These are phyloP conservation scores for Aspergillus ostianus DNA, from an alignment of 495 filamentous ascomycete species.

Conservation along the genomic window DNA sequence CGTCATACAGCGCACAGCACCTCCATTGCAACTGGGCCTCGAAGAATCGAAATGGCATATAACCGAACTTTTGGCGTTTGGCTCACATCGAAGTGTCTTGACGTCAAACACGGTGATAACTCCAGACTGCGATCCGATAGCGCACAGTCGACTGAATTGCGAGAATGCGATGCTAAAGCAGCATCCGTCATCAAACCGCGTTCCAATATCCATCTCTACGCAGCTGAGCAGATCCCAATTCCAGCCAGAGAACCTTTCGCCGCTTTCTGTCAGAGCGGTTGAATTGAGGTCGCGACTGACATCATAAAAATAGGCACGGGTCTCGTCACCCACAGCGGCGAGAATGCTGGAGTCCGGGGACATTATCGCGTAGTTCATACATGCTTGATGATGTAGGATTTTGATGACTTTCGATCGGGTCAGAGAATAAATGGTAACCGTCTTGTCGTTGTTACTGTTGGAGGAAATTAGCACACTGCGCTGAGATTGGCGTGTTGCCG, in stretches of 20 bases:
- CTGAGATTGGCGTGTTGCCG: not conserved
- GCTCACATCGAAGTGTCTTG: constrained; percentile 40
- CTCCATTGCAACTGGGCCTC: constrained; percentile 56
- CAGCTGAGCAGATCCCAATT: constrained; percentile 35
- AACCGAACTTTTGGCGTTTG: constrained; percentile 37
- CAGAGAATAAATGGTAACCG: constrained; percentile 75
- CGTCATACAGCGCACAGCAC: constrained; percentile 85
- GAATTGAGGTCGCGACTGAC: constrained; percentile 38
- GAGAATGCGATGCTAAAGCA: constrained; percentile 74
- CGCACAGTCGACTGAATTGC: constrained; percentile 63
- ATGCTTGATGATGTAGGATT: constrained; percentile 67
- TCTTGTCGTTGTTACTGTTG: constrained; percentile 81
- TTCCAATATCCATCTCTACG: constrained; percentile 39
- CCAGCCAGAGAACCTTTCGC: constrained; percentile 42
- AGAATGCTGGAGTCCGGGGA: constrained; percentile 83
- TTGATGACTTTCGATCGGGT: constrained; percentile 60
- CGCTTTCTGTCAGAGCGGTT: constrained; percentile 41
- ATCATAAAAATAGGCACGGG: constrained; percentile 77
- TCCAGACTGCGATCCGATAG: constrained; percentile 71
- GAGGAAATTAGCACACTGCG: constrained; percentile 11
- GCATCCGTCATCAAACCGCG: constrained; percentile 39
- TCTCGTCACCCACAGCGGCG: constrained; percentile 81
- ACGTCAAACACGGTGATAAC: constrained; percentile 67
- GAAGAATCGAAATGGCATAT: constrained; percentile 56
- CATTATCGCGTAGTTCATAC: constrained; percentile 88